Evolutionary conservation across 2,329 filamentous ascomycete species (phyloP).

Genomic region (Calonectria fujianensis): DNA sequence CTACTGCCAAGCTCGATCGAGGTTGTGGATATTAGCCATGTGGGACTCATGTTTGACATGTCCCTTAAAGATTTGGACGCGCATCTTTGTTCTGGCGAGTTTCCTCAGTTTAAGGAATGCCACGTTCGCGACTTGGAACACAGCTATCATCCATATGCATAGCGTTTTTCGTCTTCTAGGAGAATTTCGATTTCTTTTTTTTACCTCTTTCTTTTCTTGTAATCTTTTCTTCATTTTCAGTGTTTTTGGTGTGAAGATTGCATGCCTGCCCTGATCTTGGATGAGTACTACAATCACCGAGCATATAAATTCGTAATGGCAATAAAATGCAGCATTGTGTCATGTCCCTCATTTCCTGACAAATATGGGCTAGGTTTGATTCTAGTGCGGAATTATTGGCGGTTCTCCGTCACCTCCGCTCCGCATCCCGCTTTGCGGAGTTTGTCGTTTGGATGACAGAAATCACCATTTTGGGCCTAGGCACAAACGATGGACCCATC

Average conservation of each 20-base stretch:
- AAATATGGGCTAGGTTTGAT: not conserved
- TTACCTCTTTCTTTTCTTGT: no score
- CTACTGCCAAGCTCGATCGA: not conserved
- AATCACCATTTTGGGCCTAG: not conserved
- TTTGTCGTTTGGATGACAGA: not conserved
- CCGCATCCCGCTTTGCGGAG: conserved; percentile 10
- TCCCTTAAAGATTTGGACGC: not conserved
- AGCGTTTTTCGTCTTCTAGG: not conserved
- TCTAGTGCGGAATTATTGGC: not conserved
- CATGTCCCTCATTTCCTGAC: not conserved
- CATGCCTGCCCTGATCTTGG: not conserved
- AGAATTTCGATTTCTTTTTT: no score
- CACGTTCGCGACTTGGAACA: not conserved
- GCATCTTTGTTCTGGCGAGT: not conserved
- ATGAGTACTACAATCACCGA: not conserved
- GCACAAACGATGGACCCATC: not conserved
- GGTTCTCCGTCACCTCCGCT: not conserved
- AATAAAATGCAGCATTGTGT: not conserved
- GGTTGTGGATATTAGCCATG: not conserved
- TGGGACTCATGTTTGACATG: not conserved
- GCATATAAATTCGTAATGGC: not conserved
- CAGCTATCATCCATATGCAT: not conserved
- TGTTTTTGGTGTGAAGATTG: not conserved
- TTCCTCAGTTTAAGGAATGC: not conserved
- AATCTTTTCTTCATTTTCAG: no score